These are phyloP conservation scores for Geotrichum europaeum DNA, from an alignment of 1,139 yeast genomes.

Conservation along the genomic window DNA sequence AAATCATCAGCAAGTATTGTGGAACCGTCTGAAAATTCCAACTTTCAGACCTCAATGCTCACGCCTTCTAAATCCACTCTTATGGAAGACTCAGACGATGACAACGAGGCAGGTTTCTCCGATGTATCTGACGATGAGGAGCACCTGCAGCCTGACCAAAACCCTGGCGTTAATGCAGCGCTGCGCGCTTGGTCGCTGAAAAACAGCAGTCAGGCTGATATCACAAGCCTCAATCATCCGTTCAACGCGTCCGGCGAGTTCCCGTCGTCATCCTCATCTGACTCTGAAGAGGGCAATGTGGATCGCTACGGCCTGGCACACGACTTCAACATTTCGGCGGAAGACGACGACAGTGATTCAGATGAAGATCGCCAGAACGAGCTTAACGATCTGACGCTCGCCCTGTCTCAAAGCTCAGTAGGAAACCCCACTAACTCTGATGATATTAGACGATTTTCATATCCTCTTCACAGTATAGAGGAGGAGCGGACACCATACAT, in stretches of 20 bases:
- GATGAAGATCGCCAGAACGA: neutral
- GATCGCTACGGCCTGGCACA: conserved; percentile 17
- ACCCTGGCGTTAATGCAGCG: conserved; percentile 14
- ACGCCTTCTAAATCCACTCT: conserved; percentile 11
- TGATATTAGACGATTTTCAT: neutral
- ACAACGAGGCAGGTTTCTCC: conserved; percentile 23
- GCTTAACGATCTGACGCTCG: neutral
- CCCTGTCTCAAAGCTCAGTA: neutral
- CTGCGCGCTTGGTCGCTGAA: conserved; percentile 18
- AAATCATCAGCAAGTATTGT: neutral
- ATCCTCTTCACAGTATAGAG: conserved; percentile 13
- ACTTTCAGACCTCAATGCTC: neutral
- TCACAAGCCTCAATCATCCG: conserved; percentile 4
- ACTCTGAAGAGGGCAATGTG: conserved; percentile 21
- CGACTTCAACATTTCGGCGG: conserved; percentile 4
- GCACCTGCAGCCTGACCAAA: neutral
- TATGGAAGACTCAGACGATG: conserved; percentile 23
- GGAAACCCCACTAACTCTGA: neutral
- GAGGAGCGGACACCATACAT: conserved; percentile 18
- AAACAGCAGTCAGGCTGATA: conserved; percentile 18
- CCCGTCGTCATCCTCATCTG: conserved; percentile 18
- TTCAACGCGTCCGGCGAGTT: neutral
- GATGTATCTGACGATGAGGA: conserved; percentile 1
- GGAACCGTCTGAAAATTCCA: conserved; percentile 1
- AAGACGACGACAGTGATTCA: neutral